phyloP scores from a whole-genome alignment of 1,284 basidiomycete species.

The Mycosarcoma maydis region DNA sequence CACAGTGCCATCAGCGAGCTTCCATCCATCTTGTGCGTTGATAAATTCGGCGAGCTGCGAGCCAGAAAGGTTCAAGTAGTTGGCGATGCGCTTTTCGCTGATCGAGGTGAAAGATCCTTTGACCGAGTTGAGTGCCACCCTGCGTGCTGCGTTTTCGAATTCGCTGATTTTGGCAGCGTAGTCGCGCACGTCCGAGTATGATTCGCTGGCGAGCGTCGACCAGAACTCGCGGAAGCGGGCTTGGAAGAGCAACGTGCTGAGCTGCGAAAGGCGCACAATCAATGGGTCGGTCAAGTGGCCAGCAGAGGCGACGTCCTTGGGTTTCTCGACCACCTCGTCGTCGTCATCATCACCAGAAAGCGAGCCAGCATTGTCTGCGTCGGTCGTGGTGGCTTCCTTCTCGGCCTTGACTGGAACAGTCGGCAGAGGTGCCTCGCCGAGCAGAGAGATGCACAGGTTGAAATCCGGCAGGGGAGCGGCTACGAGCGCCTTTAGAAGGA shows the following conservation, averaged over 20 bases:
- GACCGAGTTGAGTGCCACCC: slow-evolving; percentile 79
- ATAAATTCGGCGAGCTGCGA: slow-evolving; percentile 76
- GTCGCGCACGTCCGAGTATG: slow-evolving; percentile 80
- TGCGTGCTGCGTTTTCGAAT: slow-evolving; percentile 81
- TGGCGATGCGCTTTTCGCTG: slow-evolving; percentile 74
- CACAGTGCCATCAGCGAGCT: slow-evolving; percentile 75
- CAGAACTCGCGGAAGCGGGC: slow-evolving; percentile 93
- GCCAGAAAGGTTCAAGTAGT: slow-evolving; percentile 80
- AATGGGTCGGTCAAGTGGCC: slow-evolving; percentile 69
- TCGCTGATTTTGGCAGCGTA: slow-evolving; percentile 82
- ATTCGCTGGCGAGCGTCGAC: slow-evolving; percentile 69
- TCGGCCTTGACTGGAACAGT: slow-evolving; percentile 42
- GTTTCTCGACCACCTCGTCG: slow-evolving; percentile 30
- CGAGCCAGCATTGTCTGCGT: slow-evolving; percentile 29
- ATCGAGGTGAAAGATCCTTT: slow-evolving; percentile 82
- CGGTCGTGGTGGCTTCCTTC: slow-evolving; percentile 30
- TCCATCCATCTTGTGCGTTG: slow-evolving; percentile 77
- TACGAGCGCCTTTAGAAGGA: slow-evolving; percentile 90
- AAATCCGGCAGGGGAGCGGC: slow-evolving; percentile 84
- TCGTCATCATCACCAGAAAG: slow-evolving; percentile 42
- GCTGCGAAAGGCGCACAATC: slow-evolving; percentile 78
- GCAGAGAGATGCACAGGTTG: slow-evolving; percentile 87
- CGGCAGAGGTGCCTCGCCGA: slow-evolving; percentile 73
- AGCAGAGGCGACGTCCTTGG: slow-evolving; percentile 67
- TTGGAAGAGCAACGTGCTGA: slow-evolving; percentile 81